Evolutionary conservation across 306 rosid genomes (phyloP).

Genomic region (Medicago ruthenica): DNA sequence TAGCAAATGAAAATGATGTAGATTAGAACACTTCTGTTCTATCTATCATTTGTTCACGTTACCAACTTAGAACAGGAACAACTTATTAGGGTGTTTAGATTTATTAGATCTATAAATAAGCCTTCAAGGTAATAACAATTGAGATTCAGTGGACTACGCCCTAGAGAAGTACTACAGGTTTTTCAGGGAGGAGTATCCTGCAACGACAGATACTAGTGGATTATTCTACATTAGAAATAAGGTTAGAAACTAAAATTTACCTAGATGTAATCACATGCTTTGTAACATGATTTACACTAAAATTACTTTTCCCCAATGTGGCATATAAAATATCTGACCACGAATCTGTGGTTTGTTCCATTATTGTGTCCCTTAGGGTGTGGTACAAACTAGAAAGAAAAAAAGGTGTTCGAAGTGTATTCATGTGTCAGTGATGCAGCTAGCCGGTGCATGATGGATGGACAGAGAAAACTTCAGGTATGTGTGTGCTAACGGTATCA

Average conservation of each 20-base stretch:
- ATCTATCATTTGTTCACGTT: not conserved
- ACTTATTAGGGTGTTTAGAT: slow-evolving; percentile 24
- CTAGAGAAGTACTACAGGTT: not conserved
- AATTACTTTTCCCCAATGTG: not conserved
- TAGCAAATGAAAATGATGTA: slow-evolving; percentile 22
- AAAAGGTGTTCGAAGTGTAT: not conserved
- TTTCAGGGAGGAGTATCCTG: not conserved
- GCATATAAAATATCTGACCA: not conserved
- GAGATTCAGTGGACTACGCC: not conserved
- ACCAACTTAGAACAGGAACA: slow-evolving; percentile 14
- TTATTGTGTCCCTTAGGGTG: not conserved
- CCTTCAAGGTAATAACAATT: not conserved
- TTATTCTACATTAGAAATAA: too few species aligned
- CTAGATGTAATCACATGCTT: not conserved
- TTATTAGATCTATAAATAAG: slow-evolving; percentile 5
- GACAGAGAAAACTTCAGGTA: not conserved
- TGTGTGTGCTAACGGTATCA: not conserved
- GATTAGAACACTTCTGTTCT: not conserved
- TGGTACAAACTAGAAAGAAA: not conserved
- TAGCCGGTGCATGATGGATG: not conserved
- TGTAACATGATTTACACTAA: not conserved
- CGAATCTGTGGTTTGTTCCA: not conserved
- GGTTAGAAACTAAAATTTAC: too few species aligned
- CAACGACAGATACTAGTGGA: not conserved
- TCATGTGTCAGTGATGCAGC: not conserved